Percentiles rank a stretch among this genome's conserved stretches.
phyloP scores from a whole-genome alignment of 148 eudicot genomes.

The Euryodendron excelsum region DNA sequence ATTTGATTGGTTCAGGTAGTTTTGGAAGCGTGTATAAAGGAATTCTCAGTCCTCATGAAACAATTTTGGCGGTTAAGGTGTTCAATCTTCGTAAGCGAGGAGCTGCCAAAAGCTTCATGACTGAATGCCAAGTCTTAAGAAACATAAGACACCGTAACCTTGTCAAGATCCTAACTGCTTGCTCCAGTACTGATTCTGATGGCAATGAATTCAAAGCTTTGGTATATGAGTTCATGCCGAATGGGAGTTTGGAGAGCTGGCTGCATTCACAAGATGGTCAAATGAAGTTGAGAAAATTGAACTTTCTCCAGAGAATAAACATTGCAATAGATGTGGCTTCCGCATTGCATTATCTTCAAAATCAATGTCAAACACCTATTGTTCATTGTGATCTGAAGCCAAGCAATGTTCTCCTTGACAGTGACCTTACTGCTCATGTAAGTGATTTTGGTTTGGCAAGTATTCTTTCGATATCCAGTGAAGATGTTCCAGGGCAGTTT shows the following conservation, averaged over 20 bases:
- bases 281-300: not conserved
- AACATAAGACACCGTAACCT: not conserved
- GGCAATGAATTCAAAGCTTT: not conserved
- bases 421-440: not conserved
- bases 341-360: constrained; percentile 3
- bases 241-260: not conserved
- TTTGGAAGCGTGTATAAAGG: not conserved
- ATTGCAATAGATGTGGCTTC: constrained; percentile 12
- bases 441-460: not conserved
- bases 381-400: constrained; percentile 11
- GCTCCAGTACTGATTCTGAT: not conserved
- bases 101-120: not conserved
- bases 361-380: not conserved
- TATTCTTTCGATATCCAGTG: not conserved
- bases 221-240: not conserved
- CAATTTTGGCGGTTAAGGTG: not conserved
- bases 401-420: constrained; percentile 9
- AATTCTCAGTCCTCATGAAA: not conserved
- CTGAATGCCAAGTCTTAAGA: not conserved
- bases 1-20: not conserved
- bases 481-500: not conserved
- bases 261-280: not conserved
- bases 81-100: not conserved
- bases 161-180: not conserved
- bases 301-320: not conserved